These are phyloP conservation scores for Panicum miliaceum DNA, from an alignment of 176 grass and related monocot species.

Conservation along the genomic window DNA sequence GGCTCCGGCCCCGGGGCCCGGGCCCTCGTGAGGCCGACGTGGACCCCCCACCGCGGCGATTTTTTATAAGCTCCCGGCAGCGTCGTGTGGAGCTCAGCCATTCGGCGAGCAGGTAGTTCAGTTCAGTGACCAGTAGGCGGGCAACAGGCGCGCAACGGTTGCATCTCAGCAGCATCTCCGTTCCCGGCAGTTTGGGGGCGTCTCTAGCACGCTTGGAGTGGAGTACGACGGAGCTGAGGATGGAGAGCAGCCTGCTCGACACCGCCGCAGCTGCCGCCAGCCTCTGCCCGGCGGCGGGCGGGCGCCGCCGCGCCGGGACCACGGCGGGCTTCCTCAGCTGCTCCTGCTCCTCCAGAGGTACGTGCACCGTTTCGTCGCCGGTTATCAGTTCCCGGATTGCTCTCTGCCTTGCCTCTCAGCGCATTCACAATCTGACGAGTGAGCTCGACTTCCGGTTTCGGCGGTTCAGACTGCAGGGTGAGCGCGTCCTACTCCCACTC, in stretches of 20 bases:
- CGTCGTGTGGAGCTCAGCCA: constrained; percentile 45
- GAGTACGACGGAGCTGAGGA: background rate
- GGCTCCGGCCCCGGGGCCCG: constrained; percentile 20
- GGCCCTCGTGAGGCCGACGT: constrained; percentile 36
- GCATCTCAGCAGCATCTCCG: background rate
- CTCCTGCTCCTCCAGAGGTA: constrained; percentile 40
- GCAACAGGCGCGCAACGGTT: background rate
- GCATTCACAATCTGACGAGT: background rate
- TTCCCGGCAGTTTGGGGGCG: background rate
- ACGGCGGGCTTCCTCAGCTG: constrained; percentile 35
- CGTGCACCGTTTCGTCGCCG: background rate
- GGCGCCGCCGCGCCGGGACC: constrained; percentile 14
- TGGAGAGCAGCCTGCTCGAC: constrained; percentile 51
- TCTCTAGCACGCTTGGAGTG: background rate
- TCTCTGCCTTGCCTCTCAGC: background rate
- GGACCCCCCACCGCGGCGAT: background rate
- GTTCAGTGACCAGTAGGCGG: background rate
- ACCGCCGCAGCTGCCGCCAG: background rate
- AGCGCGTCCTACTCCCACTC: constrained; percentile 50
- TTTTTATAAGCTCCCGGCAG: constrained; percentile 42
- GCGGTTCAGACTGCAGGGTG: constrained; percentile 31
- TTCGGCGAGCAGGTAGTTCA: constrained; percentile 8
- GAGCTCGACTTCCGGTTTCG: background rate
- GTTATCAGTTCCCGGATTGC: background rate
- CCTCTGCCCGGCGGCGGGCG: constrained; percentile 16